Conservation (phyloP, 805 yeast species). For the Cyberlindnera nakhonratchasimensis region DNA sequence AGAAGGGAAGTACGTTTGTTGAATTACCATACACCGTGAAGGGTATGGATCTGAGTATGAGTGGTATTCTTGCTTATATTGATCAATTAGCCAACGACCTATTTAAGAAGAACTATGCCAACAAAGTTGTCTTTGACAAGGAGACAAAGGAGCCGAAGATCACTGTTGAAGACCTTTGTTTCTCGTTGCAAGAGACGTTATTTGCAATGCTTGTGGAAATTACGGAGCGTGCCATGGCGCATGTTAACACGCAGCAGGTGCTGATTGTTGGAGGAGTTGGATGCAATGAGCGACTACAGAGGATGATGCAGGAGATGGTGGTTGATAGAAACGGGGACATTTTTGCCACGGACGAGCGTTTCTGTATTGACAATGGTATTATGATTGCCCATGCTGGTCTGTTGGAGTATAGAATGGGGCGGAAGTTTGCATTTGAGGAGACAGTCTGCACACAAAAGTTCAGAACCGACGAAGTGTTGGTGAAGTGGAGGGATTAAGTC, state of each 20-base stretch:
- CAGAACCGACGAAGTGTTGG: slow-evolving; percentile 90
- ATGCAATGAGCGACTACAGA: slow-evolving; percentile 83
- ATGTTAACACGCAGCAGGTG: slow-evolving; percentile 84
- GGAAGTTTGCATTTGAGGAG: slow-evolving; percentile 49
- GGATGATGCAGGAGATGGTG: slow-evolving; percentile 97
- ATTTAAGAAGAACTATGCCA: slow-evolving; percentile 41
- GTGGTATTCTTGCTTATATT: slow-evolving; percentile 86
- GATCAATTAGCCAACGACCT: slow-evolving; percentile 77
- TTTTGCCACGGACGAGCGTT: slow-evolving; percentile 93
- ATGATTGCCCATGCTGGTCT: slow-evolving; percentile 99
- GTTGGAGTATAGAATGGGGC: slow-evolving; percentile 80
- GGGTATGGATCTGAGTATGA: slow-evolving; percentile 97
- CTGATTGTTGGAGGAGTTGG: slow-evolving; percentile 99
- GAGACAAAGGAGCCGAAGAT: slow-evolving; percentile 45
- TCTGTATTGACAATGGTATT: slow-evolving; percentile 96
- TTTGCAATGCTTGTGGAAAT: slow-evolving; percentile 97
- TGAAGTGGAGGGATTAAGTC: slow-evolving; percentile 81
- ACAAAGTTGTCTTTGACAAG: slow-evolving; percentile 35
- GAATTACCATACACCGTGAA: slow-evolving; percentile 93
- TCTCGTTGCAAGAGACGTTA: slow-evolving; percentile 85
- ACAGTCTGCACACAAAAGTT: slow-evolving; percentile 92
- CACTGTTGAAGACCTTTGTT: slow-evolving; percentile 86
- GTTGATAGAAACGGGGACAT: slow-evolving; percentile 83
- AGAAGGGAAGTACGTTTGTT: slow-evolving; percentile 53
- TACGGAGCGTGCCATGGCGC: slow-evolving; percentile 98